These are phyloP conservation scores for Acanthamoeba triangularis DNA, from an alignment of 208 protist species.

Conservation along the genomic window DNA sequence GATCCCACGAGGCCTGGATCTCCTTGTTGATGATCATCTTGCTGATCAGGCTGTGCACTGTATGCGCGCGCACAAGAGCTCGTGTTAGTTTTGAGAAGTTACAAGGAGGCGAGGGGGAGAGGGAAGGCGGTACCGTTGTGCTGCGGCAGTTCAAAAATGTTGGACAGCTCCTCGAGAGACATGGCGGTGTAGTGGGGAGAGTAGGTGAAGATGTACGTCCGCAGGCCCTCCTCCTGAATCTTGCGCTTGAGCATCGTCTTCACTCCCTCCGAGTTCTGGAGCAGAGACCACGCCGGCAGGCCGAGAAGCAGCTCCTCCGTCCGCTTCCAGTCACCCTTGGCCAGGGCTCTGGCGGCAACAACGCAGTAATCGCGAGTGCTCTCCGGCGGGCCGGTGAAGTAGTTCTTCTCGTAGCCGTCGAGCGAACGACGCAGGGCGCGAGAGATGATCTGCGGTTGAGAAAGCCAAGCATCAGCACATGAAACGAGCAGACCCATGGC, in stretches of 20 bases:
- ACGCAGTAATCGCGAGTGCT: constrained; percentile 92
- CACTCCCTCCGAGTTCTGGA: constrained; percentile 83
- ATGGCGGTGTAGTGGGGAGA: constrained; percentile 88
- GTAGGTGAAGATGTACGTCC: constrained; percentile 92
- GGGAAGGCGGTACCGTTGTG: neutral
- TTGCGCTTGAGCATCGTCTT: constrained; percentile 84
- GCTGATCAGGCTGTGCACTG: constrained; percentile 88
- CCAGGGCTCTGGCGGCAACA: constrained; percentile 87
- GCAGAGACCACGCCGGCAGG: constrained; percentile 83
- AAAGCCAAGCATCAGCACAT: neutral
- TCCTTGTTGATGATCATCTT: constrained; percentile 92
- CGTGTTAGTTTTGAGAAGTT: neutral
- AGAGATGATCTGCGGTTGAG: constrained; percentile 81
- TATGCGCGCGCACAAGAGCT: neutral
- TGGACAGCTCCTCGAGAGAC: constrained; percentile 81
- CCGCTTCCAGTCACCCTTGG: constrained; percentile 89
- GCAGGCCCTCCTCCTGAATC: constrained; percentile 91
- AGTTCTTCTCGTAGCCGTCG: constrained; percentile 90
- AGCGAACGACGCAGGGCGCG: constrained; percentile 91
- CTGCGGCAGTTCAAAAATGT: constrained; percentile 85
- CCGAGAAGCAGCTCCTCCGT: constrained; percentile 82
- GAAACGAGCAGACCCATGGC: neutral
- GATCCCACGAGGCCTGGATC: constrained; percentile 90
- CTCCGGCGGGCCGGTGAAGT: constrained; percentile 93
- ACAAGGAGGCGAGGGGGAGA: neutral